These are phyloP conservation scores for Metschnikowia continentalis DNA, from an alignment of 805 yeast genomes.

Conservation along the genomic window DNA sequence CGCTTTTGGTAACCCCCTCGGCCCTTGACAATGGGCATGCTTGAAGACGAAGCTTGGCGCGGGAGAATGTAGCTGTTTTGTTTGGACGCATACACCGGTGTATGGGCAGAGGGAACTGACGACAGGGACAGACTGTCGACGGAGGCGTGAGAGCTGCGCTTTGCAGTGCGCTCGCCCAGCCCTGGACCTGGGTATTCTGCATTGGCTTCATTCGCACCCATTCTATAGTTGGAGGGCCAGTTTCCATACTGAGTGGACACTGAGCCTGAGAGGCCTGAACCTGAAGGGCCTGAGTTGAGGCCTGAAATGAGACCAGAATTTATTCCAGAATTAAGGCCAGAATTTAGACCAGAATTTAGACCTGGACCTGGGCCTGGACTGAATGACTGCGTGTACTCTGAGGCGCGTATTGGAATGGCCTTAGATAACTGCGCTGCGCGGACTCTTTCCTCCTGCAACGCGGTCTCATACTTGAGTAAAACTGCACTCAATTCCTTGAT, in stretches of 20 bases:
- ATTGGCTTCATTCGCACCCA: not conserved
- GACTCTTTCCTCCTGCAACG: slow-evolving; percentile 35
- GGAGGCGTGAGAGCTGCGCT: slow-evolving; percentile 3
- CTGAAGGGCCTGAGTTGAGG: too few relatives aligned
- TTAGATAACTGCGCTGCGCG: slow-evolving; percentile 32
- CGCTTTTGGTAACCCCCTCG: slow-evolving; percentile 45
- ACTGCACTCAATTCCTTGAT: slow-evolving; percentile 31
- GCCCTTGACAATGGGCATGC: slow-evolving; percentile 34
- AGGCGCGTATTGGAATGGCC: slow-evolving; percentile 33
- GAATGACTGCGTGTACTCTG: not conserved
- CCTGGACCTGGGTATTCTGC: not conserved
- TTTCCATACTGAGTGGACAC: not conserved
- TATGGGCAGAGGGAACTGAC: not conserved
- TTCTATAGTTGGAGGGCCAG: not conserved
- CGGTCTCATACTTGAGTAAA: slow-evolving; percentile 29
- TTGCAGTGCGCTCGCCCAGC: not conserved
- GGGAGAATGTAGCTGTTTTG: slow-evolving; percentile 2
- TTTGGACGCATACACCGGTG: not conserved
- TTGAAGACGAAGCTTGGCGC: not conserved
- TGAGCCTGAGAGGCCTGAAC: too few relatives aligned
- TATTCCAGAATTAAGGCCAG: too few relatives aligned
- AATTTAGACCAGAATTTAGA: too few relatives aligned
- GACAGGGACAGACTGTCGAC: slow-evolving; percentile 6
- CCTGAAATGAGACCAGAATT: too few relatives aligned
- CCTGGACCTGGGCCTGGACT: too few relatives aligned